Evolutionary conservation across 108 stramenopile genomes (phyloP), one percentile per base, ranked within the genome.

Genomic region (Nannochloropsis gaditana): DNA sequence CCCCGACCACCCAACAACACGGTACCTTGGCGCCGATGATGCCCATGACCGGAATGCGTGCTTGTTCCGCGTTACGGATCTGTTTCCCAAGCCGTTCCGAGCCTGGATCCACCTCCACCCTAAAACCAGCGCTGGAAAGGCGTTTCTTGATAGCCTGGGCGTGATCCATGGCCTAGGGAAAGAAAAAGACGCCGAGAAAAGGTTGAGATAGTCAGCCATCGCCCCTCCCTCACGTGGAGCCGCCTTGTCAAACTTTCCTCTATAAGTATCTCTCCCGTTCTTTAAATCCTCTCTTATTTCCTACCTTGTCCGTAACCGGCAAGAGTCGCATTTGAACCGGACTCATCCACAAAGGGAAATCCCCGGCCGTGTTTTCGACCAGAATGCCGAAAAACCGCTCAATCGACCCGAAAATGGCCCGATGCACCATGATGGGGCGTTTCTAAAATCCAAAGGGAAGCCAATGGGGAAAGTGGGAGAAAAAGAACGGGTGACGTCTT

Each of bases 301-400:
- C 84, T 8, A 94, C 97, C 45, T 94, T 93, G 90, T 96, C 97
- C 2, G 96, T 96, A 21, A 98, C 97, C 43, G 97, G 97, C 82
- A 96, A 86, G n/a, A 98, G 86, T 84, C 92, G 94, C 83, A 97
- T 80, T 87, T 98, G 97, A 17, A 91, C 93, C 6, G 97, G 97
- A 11, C 95, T 94, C 50, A 98, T 84, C 97, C 97, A 98, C 50
- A 98, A 90, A 21, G 97, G 97, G 83, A 98, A 95, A 82, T 97
- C 94, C 21, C 97, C 97, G 11, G 96, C 94, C 85, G 94, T 94
- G 85, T 94, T 95, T 91, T 98, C 97, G 50, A 95, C 94, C 84
- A 98, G 90, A 79, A 98, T 95, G 79, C 96, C 97, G 91, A 98
- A 98, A 94, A 98, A 98, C 11, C 97, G 94, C 90, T 98, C 97